Evolutionary conservation across 2,329 filamentous ascomycete genomes (phyloP).

Genomic region (Blumeriella jaapii): DNA sequence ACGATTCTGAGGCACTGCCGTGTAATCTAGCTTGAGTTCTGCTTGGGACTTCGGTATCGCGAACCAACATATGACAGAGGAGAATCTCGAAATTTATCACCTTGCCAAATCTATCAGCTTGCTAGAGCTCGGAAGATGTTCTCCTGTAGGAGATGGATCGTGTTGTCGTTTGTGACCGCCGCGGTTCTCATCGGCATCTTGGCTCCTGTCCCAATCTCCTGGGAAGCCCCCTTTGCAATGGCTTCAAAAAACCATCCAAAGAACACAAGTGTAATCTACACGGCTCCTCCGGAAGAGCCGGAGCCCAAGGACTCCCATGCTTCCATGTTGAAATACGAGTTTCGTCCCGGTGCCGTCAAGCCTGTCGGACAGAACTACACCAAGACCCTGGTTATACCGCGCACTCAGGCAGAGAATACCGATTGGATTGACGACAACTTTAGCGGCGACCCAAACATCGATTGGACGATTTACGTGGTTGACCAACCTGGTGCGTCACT

Average conservation of each 20-base stretch:
- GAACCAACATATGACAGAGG: no score
- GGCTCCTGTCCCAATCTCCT: neutral
- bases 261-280: neutral
- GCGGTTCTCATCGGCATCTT: neutral
- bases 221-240: neutral
- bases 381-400: constrained; percentile 5
- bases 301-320: neutral
- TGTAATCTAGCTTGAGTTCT: no score
- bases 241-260: neutral
- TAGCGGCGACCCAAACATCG: constrained; percentile 6
- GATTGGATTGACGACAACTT: constrained; percentile 20
- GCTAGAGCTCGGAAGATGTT: no score
- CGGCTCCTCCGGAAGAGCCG: neutral
- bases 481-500: constrained; percentile 27
- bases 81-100: no score
- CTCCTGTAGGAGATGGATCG: neutral
- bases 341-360: constrained; percentile 5
- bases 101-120: no score
- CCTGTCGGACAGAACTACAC: constrained; percentile 6
- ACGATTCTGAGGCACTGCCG: no score
- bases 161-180: neutral
- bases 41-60: no score
- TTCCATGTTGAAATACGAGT: no score
- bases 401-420: constrained; percentile 14
- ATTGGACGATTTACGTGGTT: constrained; percentile 17